Conservation (phyloP, 2,329 filamentous ascomycete genomes). For the Xylariaceae sp. region DNA sequence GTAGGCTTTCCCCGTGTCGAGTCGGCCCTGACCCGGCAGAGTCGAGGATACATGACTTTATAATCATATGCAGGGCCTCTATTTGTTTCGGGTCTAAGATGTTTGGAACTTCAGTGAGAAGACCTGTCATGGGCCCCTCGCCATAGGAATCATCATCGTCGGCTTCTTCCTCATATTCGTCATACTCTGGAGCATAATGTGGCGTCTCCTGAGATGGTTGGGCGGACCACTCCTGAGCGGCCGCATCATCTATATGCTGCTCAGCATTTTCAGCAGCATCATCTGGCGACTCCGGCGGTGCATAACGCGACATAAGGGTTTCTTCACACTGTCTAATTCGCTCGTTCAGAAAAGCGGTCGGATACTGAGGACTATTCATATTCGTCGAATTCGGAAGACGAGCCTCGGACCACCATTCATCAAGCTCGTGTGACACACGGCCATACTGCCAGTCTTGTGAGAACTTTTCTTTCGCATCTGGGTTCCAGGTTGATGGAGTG, state of each 20-base stretch:
- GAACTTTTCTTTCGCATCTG: conserved; percentile 50
- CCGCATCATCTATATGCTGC: conserved; percentile 32
- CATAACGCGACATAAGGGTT: conserved; percentile 53
- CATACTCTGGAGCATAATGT: conserved; percentile 41
- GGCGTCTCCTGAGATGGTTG: conserved; percentile 38
- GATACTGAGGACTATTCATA: conserved; percentile 54
- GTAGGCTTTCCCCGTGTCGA: conserved; percentile 69
- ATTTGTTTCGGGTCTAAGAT: conserved; percentile 93
- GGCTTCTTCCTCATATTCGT: conserved; percentile 46
- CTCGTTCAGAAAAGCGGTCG: conserved; percentile 53
- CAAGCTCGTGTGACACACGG: conserved; percentile 58
- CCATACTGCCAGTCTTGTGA: conserved; percentile 55
- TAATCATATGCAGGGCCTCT: conserved; percentile 92
- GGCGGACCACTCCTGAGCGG: conserved; percentile 33
- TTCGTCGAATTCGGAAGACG: conserved; percentile 56
- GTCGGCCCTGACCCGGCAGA: conserved; percentile 66
- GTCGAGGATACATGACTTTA: conserved; percentile 90
- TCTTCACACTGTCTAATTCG: conserved; percentile 54
- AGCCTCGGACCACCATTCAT: conserved; percentile 58
- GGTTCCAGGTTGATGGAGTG: conserved; percentile 45
- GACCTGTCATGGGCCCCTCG: conserved; percentile 71
- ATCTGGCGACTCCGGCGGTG: conserved; percentile 34
- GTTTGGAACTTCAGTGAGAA: conserved; percentile 89
- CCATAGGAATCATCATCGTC: conserved; percentile 72
- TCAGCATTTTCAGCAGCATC: conserved; percentile 34